Evolutionary conservation across 495 filamentous ascomycete genomes (phyloP).

Genomic region (Jackrogersella multiformis): DNA sequence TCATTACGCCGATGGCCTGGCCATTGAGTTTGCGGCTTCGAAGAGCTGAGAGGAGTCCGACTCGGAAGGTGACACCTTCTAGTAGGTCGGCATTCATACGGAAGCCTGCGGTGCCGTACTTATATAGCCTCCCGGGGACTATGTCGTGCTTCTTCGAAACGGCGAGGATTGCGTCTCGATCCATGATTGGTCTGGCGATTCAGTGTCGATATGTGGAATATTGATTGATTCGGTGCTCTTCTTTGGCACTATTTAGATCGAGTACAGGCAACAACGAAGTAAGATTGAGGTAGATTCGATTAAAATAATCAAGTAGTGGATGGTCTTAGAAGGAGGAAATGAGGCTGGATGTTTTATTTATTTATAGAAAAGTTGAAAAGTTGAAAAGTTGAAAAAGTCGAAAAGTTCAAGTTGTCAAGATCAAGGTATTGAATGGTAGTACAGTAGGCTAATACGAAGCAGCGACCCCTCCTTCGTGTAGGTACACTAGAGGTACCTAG

Average conservation of each 20-base stretch:
- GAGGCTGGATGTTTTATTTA: too few species aligned
- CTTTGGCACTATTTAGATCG: background rate
- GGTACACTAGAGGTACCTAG: background rate
- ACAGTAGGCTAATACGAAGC: slow-evolving; percentile 26
- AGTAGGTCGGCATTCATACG: slow-evolving; percentile 71
- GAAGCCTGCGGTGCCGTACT: slow-evolving; percentile 93
- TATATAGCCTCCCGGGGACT: slow-evolving; percentile 77
- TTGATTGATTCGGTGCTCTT: background rate
- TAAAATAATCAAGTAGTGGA: background rate
- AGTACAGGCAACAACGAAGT: background rate
- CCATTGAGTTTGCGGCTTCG: slow-evolving; percentile 88
- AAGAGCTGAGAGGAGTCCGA: slow-evolving; percentile 88
- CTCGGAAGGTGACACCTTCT: slow-evolving; percentile 89
- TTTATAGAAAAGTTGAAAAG: background rate
- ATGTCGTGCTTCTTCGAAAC: slow-evolving; percentile 73
- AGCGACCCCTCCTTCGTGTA: slow-evolving; percentile 29
- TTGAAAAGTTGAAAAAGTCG: background rate
- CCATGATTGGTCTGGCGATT: slow-evolving; percentile 31
- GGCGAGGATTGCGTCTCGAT: slow-evolving; percentile 57
- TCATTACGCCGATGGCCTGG: slow-evolving; percentile 96
- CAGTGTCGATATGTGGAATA: background rate
- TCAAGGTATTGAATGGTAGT: slow-evolving; percentile 9
- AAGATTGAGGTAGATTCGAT: background rate
- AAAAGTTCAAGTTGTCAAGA: slow-evolving; percentile 6
- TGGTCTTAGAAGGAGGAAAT: background rate